Conservation (phyloP, 2,329 filamentous ascomycete genomes). For the Aspergillus japonicus region DNA sequence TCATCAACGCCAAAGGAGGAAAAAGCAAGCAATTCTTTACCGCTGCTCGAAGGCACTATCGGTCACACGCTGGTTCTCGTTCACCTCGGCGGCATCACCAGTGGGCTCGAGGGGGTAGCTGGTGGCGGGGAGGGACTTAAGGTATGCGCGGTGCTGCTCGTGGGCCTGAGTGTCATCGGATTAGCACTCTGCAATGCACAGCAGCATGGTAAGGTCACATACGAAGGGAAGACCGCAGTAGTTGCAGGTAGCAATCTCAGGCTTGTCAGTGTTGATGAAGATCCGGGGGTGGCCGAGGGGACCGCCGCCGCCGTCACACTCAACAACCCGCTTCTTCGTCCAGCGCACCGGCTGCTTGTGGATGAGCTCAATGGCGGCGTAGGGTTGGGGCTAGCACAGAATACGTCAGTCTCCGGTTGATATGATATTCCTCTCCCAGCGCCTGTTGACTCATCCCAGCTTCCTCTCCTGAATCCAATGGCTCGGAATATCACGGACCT, state of each 20-base stretch:
- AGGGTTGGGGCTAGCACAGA: slow-evolving; percentile 70
- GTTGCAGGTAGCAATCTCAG: slow-evolving; percentile 82
- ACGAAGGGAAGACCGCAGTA: slow-evolving; percentile 96
- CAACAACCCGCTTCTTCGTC: slow-evolving; percentile 77
- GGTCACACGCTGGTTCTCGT: slow-evolving; percentile 58
- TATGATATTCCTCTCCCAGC: not conserved
- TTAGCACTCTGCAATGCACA: not conserved
- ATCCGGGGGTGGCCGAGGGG: slow-evolving; percentile 86
- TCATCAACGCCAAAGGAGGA: slow-evolving; percentile 34
- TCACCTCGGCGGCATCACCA: slow-evolving; percentile 59
- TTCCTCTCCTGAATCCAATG: not conserved
- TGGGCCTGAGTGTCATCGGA: slow-evolving; percentile 64
- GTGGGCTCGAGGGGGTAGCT: slow-evolving; percentile 75
- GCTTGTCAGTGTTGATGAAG: slow-evolving; percentile 98
- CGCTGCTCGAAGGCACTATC: slow-evolving; percentile 61
- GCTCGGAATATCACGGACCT: slow-evolving; percentile 60
- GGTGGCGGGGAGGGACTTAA: slow-evolving; percentile 76
- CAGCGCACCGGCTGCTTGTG: slow-evolving; percentile 94
- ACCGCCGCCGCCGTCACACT: slow-evolving; percentile 90
- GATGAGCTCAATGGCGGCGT: slow-evolving; percentile 90
- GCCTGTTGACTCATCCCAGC: not conserved
- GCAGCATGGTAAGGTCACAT: slow-evolving; percentile 43
- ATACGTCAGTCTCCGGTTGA: not conserved
- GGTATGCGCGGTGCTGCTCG: slow-evolving; percentile 79
- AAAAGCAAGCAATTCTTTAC: slow-evolving; percentile 44